Evolutionary conservation across 352 stramenopile genomes (phyloP).

Genomic region (Globisporangium radiosum): DNA sequence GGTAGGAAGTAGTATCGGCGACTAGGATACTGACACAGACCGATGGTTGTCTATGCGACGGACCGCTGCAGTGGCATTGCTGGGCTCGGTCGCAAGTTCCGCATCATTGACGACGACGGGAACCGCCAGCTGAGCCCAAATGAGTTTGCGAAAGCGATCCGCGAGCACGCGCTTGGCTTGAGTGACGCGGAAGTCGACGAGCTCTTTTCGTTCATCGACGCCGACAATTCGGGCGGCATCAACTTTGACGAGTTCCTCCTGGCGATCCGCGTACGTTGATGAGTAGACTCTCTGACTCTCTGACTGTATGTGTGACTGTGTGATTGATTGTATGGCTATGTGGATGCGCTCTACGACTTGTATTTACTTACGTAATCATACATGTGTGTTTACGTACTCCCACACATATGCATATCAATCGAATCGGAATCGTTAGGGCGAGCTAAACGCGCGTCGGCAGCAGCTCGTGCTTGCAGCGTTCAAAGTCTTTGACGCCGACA

Average conservation of each 20-base stretch:
- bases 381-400: not conserved
- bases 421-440: constrained; percentile 12
- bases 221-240: constrained; percentile 70
- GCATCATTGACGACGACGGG: constrained; percentile 86
- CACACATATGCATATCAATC: constrained; percentile 7
- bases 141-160: constrained; percentile 78
- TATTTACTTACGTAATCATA: not conserved
- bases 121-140: constrained; percentile 64
- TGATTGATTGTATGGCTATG: no score
- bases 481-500: constrained; percentile 49
- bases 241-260: constrained; percentile 71
- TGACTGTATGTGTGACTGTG: not conserved
- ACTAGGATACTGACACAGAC: not conserved
- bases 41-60: not conserved
- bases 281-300: not conserved
- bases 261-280: constrained; percentile 30
- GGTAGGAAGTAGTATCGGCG: no score
- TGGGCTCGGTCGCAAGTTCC: constrained; percentile 77
- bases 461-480: constrained; percentile 67
- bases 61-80: constrained; percentile 41
- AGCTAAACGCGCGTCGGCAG: constrained; percentile 38
- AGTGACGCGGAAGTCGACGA: constrained; percentile 47
- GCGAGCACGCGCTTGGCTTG: constrained; percentile 56
- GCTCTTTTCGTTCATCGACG: constrained; percentile 83
- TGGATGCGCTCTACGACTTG: not conserved